Evolutionary conservation across 768 basidiomycete species (phyloP).

Genomic region (Pisolithus albus): DNA sequence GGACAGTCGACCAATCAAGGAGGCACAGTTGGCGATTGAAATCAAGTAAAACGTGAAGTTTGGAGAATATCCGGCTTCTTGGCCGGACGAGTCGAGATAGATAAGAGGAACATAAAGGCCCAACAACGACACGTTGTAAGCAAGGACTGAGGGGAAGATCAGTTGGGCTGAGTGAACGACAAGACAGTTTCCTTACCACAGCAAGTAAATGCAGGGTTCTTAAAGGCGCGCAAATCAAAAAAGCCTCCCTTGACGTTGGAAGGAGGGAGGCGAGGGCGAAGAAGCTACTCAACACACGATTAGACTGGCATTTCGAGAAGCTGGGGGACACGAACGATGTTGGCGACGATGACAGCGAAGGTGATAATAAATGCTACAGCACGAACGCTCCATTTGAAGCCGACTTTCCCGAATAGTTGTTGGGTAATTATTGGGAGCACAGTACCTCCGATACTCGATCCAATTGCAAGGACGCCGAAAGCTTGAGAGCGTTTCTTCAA

Average conservation of each 20-base stretch:
- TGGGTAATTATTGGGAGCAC: constrained; percentile 52
- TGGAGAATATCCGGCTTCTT: constrained; percentile 4
- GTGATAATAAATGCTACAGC: constrained; percentile 55
- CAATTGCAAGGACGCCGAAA: constrained; percentile 51
- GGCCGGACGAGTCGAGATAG: constrained; percentile 4
- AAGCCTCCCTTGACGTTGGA: constrained; percentile 45
- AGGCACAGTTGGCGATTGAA: constrained; percentile 6
- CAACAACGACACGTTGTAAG: constrained; percentile 3
- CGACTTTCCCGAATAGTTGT: constrained; percentile 41
- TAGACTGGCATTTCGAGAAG: constrained; percentile 19
- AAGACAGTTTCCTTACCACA: background rate
- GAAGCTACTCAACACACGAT: constrained; percentile 3
- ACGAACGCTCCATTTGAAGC: constrained; percentile 70
- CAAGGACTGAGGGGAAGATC: background rate
- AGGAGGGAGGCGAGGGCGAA: constrained; percentile 43
- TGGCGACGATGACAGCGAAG: constrained; percentile 40
- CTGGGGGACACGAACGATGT: constrained; percentile 26
- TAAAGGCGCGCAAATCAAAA: constrained; percentile 45
- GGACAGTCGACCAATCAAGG: constrained; percentile 5
- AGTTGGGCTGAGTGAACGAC: background rate
- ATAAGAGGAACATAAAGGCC: too few species aligned
- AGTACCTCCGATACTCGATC: constrained; percentile 59
- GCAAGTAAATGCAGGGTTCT: constrained; percentile 14
- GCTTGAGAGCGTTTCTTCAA: constrained; percentile 21
- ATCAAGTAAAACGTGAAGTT: constrained; percentile 6